phyloP scores from a whole-genome alignment of 2,329 filamentous ascomycete genomes.

The Trichophyton simii region DNA sequence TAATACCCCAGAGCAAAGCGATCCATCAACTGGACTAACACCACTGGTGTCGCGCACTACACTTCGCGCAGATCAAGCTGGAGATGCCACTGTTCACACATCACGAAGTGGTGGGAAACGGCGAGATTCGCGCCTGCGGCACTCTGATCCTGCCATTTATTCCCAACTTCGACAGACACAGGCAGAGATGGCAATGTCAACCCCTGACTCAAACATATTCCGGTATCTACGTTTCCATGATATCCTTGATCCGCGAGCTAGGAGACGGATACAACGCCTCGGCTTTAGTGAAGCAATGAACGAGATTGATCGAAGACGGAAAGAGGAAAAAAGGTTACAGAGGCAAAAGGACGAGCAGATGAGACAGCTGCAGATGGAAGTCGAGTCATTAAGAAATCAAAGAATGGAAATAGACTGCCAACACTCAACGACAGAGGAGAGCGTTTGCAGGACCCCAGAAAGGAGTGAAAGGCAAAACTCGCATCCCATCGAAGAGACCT shows the following conservation, averaged over 20 bases:
- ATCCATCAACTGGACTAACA: conserved; percentile 9
- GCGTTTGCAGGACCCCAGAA: background rate
- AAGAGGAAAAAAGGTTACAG: conserved; percentile 16
- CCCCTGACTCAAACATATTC: conserved; percentile 4
- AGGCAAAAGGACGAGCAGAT: conserved; percentile 23
- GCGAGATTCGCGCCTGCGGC: conserved; percentile 5
- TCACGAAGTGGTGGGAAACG: background rate
- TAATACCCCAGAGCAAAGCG: background rate
- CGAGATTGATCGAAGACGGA: conserved; percentile 30
- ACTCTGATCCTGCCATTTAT: conserved; percentile 5
- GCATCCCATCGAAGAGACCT: background rate
- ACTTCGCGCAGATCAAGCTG: background rate
- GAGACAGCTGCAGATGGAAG: conserved; percentile 17
- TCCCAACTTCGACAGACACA: conserved; percentile 1
- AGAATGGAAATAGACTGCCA: conserved; percentile 7
- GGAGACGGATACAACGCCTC: conserved; percentile 32
- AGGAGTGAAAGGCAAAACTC: background rate
- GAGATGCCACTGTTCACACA: background rate
- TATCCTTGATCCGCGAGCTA: conserved; percentile 31
- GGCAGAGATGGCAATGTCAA: background rate
- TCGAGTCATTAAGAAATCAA: conserved; percentile 16
- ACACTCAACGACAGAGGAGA: background rate
- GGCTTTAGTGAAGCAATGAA: conserved; percentile 38
- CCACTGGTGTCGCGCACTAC: conserved; percentile 10
- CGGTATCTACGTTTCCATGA: conserved; percentile 34